These are phyloP conservation scores for Yamadazyma ubonensis DNA, from an alignment of 805 yeast genomes.

Conservation along the genomic window DNA sequence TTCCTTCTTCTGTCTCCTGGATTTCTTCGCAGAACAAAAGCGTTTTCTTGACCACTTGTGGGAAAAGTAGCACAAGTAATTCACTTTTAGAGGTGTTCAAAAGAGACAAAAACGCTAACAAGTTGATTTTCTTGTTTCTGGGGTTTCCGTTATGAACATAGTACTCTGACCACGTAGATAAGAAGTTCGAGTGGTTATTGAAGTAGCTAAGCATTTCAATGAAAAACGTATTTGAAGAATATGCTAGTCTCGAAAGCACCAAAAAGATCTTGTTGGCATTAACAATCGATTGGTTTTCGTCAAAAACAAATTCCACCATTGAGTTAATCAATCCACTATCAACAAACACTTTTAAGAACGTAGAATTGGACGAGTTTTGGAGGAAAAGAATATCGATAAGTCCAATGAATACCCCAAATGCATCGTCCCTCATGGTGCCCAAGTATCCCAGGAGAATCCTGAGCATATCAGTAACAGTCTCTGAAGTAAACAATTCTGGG, in stretches of 20 bases:
- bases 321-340: conserved; percentile 47
- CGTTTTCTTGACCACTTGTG: conserved; percentile 29
- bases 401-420: conserved; percentile 55
- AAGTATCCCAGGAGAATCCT: conserved; percentile 53
- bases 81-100: conserved; percentile 31
- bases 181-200: conserved; percentile 21
- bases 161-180: conserved; percentile 40
- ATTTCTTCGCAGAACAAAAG: conserved; percentile 68
- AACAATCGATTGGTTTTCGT: conserved; percentile 44
- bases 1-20: conserved; percentile 49
- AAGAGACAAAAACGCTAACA: conserved; percentile 59
- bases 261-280: conserved; percentile 35
- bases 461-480: conserved; percentile 43
- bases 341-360: conserved; percentile 30
- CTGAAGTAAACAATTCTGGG: conserved; percentile 40
- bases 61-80: conserved; percentile 23
- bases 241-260: conserved; percentile 39
- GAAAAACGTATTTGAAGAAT: conserved; percentile 34
- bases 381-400: conserved; percentile 51
- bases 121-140: conserved; percentile 64
- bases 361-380: conserved; percentile 22
- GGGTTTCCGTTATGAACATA: conserved; percentile 66
- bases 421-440: conserved; percentile 66
- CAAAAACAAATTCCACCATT: conserved; percentile 39
- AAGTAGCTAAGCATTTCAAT: conserved; percentile 30